These are phyloP conservation scores for Lenzites betulinus DNA, from an alignment of 768 basidiomycete genomes.

Conservation along the genomic window DNA sequence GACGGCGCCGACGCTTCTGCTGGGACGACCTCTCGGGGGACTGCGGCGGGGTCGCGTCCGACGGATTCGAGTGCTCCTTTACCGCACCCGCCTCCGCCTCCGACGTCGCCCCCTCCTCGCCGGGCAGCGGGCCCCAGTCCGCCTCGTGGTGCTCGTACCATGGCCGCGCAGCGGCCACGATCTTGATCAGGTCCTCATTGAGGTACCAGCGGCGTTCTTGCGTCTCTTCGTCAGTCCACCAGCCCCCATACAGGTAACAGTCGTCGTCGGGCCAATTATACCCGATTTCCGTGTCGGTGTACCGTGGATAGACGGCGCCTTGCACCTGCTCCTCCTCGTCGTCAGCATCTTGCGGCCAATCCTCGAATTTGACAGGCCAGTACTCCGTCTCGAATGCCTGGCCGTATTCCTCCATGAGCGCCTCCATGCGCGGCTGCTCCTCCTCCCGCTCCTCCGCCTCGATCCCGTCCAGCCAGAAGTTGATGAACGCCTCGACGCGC, in stretches of 20 bases:
- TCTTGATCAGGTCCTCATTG: no score
- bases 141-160: conserved; percentile 4
- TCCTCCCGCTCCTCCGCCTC: conserved; percentile 47
- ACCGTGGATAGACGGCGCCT: no score
- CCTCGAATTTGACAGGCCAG: neutral
- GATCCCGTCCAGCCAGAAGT: conserved; percentile 55
- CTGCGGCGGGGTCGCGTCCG: conserved; percentile 9
- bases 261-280: no score
- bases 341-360: neutral
- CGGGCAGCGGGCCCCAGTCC: conserved; percentile 1
- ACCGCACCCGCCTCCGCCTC: neutral
- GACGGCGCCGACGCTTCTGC: neutral
- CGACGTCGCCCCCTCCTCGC: neutral
- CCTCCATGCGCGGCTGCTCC: conserved; percentile 44
- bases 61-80: neutral
- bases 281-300: no score
- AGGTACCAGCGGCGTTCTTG: no score
- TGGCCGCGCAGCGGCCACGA: neutral
- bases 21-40: neutral
- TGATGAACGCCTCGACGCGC: conserved; percentile 42
- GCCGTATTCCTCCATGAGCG: conserved; percentile 47
- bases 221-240: neutral
- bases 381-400: conserved; percentile 30
- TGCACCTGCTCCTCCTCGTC: no score
- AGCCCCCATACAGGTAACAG: no score